phyloP scores from a whole-genome alignment of 2,329 filamentous ascomycete species.

The Lomentospora prolificans region DNA sequence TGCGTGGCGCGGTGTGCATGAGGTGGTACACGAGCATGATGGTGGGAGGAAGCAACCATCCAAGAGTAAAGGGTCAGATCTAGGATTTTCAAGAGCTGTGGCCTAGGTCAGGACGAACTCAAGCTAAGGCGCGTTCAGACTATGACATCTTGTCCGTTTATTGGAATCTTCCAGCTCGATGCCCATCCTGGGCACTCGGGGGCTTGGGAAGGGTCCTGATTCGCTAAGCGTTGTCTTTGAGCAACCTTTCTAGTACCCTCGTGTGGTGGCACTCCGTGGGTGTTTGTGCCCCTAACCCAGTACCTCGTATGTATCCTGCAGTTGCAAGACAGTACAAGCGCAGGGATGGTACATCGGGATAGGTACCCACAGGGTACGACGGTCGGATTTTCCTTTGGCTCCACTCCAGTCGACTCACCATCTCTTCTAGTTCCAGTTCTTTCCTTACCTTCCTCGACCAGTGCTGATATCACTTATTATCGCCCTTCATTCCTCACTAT shows the following conservation, averaged over 20 bases:
- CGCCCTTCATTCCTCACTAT: neutral
- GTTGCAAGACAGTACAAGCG: neutral
- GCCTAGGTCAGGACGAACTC: neutral
- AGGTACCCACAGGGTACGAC: neutral
- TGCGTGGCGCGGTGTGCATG: neutral
- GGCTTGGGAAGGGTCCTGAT: neutral
- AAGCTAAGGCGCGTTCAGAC: neutral
- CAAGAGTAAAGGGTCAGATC: neutral
- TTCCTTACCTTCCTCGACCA: neutral
- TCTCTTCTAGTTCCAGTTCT: neutral
- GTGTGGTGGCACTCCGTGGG: neutral
- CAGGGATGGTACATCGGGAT: neutral
- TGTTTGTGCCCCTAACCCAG: neutral
- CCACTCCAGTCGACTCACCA: neutral
- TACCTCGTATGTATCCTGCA: neutral
- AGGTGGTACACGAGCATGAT: neutral
- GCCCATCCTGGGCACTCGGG: neutral
- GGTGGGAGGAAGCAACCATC: neutral
- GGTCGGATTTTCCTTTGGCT: neutral
- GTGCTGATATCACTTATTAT: neutral
- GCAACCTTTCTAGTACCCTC: neutral
- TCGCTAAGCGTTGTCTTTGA: neutral
- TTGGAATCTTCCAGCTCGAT: slow-evolving; percentile 1
- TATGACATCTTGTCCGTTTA: slow-evolving; percentile 1
- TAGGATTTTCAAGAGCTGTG: neutral